Conservation (phyloP, 495 filamentous ascomycete species). For the Penicillium bovifimosum region DNA sequence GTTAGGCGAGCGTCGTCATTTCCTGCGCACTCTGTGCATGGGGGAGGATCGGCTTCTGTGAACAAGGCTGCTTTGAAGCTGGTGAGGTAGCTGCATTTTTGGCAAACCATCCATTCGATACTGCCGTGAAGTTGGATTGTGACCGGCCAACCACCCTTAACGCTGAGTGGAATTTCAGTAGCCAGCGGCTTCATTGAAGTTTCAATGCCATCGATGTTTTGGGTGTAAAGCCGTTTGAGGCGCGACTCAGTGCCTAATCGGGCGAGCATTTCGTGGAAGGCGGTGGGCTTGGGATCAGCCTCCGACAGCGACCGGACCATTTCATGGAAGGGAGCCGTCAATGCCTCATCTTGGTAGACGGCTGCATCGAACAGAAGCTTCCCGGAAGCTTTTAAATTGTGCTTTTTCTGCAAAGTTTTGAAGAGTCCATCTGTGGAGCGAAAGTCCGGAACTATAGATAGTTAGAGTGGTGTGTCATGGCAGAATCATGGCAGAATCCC, state of each 20-base stretch:
- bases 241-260: slow-evolving; percentile 84
- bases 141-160: slow-evolving; percentile 85
- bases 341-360: slow-evolving; percentile 84
- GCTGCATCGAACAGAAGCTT: slow-evolving; percentile 97
- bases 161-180: slow-evolving; percentile 65
- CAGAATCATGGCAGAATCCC: slow-evolving; percentile 52
- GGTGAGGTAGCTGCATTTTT: slow-evolving; percentile 75
- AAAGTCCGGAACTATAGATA: slow-evolving; percentile 80
- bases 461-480: slow-evolving; percentile 45
- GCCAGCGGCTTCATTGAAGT: slow-evolving; percentile 73
- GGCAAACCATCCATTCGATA: slow-evolving; percentile 91
- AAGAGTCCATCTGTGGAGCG: slow-evolving; percentile 87
- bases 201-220: slow-evolving; percentile 95
- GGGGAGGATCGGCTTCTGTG: slow-evolving; percentile 75
- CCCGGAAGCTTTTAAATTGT: slow-evolving; percentile 87
- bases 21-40: slow-evolving; percentile 68
- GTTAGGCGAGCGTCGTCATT: slow-evolving; percentile 69
- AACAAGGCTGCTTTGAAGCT: slow-evolving; percentile 77
- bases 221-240: slow-evolving; percentile 86
- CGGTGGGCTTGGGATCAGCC: slow-evolving; percentile 69
- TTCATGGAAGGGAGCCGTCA: slow-evolving; percentile 85
- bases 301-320: slow-evolving; percentile 88
- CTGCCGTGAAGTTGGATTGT: slow-evolving; percentile 94
- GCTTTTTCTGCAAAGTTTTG: slow-evolving; percentile 70
- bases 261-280: slow-evolving; percentile 91